Conservation (phyloP, 805 yeast genomes). For the Hanseniaspora lachancei region DNA sequence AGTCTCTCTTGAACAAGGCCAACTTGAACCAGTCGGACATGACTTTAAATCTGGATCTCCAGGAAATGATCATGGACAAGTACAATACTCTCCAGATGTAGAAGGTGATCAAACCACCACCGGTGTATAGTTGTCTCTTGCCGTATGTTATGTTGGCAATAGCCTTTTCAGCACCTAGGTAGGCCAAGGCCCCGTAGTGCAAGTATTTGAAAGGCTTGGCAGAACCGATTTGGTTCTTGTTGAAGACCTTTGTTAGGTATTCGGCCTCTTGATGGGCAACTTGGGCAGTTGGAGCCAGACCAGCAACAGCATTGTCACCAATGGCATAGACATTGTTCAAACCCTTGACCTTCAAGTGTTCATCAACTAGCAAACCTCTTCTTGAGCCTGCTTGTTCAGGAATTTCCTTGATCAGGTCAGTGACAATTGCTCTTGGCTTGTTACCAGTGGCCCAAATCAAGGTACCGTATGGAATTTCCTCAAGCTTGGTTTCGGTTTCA, state of each 20-base stretch:
- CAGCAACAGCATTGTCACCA: conserved; percentile 85
- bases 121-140: conserved; percentile 65
- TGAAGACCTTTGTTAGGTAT: conserved; percentile 61
- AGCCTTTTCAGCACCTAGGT: conserved; percentile 85
- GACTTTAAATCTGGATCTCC: conserved; percentile 77
- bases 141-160: conserved; percentile 81
- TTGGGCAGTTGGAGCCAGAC: conserved; percentile 91
- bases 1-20: conserved; percentile 81
- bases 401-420: conserved; percentile 53
- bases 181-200: conserved; percentile 87
- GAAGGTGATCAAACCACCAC: conserved; percentile 81
- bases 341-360: conserved; percentile 69
- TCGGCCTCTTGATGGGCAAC: conserved; percentile 90
- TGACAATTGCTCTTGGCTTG: conserved; percentile 63
- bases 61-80: conserved; percentile 75
- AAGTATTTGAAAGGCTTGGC: conserved; percentile 55
- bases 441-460: conserved; percentile 97
- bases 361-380: conserved; percentile 76
- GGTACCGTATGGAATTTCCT: conserved; percentile 70
- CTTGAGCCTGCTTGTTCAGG: conserved; percentile 72
- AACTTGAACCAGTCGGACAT: conserved; percentile 81
- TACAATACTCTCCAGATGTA: conserved; percentile 89
- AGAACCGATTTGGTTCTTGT: conserved; percentile 32
- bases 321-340: conserved; percentile 70
- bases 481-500: conserved; percentile 53